phyloP scores from a whole-genome alignment of 1,139 yeast genomes.

The Lodderomyces jiufengensis region DNA sequence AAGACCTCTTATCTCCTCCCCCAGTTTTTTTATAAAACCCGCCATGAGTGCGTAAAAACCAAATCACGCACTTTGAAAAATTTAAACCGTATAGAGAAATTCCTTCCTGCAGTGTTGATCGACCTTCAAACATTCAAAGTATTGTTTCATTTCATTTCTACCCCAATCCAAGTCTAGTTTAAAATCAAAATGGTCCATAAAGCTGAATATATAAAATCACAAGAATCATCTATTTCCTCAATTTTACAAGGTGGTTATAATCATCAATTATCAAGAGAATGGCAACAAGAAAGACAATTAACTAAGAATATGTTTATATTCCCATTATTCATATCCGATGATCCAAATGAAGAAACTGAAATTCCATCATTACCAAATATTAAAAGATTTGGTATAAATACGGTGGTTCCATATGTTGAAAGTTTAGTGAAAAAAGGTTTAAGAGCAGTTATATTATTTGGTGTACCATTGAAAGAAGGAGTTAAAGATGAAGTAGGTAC shows the following conservation, averaged over 20 bases:
- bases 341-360: slow-evolving; percentile 70
- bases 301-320: slow-evolving; percentile 87
- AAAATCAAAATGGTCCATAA: slow-evolving; percentile 54
- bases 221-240: slow-evolving; percentile 66
- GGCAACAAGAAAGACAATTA: slow-evolving; percentile 87
- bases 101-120: too few species aligned
- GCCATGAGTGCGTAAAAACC: too few species aligned
- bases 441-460: slow-evolving; percentile 82
- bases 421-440: slow-evolving; percentile 77
- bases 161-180: too few species aligned
- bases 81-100: too few species aligned
- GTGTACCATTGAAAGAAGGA: slow-evolving; percentile 77
- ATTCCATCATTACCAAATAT: slow-evolving; percentile 85
- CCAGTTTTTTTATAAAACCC: too few species aligned
- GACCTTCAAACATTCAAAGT: too few species aligned
- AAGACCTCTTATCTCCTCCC: too few species aligned
- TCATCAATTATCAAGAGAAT: slow-evolving; percentile 81
- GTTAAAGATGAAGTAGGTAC: slow-evolving; percentile 80
- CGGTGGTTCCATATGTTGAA: slow-evolving; percentile 67
- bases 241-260: slow-evolving; percentile 91
- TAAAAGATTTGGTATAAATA: slow-evolving; percentile 81
- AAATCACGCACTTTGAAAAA: too few species aligned
- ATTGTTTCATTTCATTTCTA: neutral
- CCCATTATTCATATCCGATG: slow-evolving; percentile 84
- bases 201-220: slow-evolving; percentile 62